Percentiles rank a stretch among this genome's conserved stretches.
These are phyloP conservation scores for Dipteronia dyeriana DNA, from an alignment of 345 rosid species.

Conservation along the genomic window DNA sequence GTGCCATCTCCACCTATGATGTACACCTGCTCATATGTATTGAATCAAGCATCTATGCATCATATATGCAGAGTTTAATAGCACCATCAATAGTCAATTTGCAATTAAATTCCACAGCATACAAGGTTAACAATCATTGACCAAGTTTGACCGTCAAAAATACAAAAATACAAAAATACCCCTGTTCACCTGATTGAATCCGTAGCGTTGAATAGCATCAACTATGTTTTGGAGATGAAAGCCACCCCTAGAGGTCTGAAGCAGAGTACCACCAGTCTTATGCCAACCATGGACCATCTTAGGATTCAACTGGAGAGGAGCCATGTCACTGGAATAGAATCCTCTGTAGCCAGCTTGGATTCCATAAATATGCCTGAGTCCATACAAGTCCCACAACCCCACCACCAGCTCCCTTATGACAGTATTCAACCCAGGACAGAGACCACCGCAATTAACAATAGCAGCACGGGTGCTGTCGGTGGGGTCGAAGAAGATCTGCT, in stretches of 20 bases:
- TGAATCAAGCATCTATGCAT: background rate
- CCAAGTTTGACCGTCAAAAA: background rate
- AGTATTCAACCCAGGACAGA: conserved; percentile 91
- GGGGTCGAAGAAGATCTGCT: conserved; percentile 50
- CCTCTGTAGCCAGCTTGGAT: conserved; percentile 86
- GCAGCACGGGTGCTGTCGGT: conserved; percentile 44
- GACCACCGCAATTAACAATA: conserved; percentile 86
- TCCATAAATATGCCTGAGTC: conserved; percentile 70
- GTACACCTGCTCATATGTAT: conserved; percentile 46
- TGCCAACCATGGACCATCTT: conserved; percentile 74
- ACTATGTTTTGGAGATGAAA: conserved; percentile 71
- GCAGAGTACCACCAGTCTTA: conserved; percentile 80
- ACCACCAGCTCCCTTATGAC: conserved; percentile 86
- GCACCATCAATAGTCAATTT: background rate
- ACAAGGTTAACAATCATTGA: background rate
- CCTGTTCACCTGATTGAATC: conserved; percentile 63
- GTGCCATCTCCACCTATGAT: conserved; percentile 89
- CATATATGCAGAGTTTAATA: background rate
- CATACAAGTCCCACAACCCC: conserved; percentile 86
- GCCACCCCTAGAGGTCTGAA: conserved; percentile 83
- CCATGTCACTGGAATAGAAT: conserved; percentile 52
- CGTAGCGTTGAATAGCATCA: conserved; percentile 54
- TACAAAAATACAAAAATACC: no score
- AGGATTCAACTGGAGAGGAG: conserved; percentile 49
- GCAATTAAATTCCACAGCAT: no score